These are phyloP conservation scores for Cucurbitaria berberidis DNA, from an alignment of 2,329 filamentous ascomycete genomes.

Conservation along the genomic window DNA sequence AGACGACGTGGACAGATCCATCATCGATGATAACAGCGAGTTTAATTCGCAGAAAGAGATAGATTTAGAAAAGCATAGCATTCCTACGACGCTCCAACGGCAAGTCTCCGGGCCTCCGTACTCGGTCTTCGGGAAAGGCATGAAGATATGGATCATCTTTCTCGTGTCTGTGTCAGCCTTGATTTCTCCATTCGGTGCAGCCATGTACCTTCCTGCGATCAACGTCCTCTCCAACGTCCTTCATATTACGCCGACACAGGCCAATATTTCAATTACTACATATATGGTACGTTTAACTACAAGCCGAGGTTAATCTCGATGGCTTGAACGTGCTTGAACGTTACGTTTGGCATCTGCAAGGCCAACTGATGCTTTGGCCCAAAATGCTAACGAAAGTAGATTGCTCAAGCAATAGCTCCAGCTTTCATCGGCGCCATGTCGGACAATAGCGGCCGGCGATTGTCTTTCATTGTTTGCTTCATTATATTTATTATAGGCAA, in stretches of 20 bases:
- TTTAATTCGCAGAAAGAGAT: constrained; percentile 1
- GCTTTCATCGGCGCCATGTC: constrained; percentile 60
- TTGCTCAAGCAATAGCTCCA: constrained; percentile 60
- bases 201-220: constrained; percentile 48
- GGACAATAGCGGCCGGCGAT: constrained; percentile 58
- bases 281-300: constrained; percentile 49
- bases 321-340: not conserved
- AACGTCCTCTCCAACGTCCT: constrained; percentile 46
- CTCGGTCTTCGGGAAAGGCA: constrained; percentile 35
- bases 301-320: not conserved
- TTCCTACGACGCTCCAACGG: constrained; percentile 17
- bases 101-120: constrained; percentile 37
- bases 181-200: constrained; percentile 57
- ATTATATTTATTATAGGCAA: constrained; percentile 47
- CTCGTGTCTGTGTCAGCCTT: constrained; percentile 53
- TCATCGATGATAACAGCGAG: not conserved
- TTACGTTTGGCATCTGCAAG: not conserved
- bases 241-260: constrained; percentile 51
- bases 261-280: constrained; percentile 60
- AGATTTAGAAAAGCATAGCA: constrained; percentile 24
- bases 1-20: not conserved
- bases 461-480: constrained; percentile 57
- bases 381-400: constrained; percentile 29
- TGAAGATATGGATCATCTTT: constrained; percentile 58
- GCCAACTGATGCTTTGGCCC: too few species aligned